Percentiles rank a stretch among this genome's conserved stretches.
These are phyloP conservation scores for Russula ochroleuca DNA, from an alignment of 768 basidiomycete genomes.

Conservation along the genomic window DNA sequence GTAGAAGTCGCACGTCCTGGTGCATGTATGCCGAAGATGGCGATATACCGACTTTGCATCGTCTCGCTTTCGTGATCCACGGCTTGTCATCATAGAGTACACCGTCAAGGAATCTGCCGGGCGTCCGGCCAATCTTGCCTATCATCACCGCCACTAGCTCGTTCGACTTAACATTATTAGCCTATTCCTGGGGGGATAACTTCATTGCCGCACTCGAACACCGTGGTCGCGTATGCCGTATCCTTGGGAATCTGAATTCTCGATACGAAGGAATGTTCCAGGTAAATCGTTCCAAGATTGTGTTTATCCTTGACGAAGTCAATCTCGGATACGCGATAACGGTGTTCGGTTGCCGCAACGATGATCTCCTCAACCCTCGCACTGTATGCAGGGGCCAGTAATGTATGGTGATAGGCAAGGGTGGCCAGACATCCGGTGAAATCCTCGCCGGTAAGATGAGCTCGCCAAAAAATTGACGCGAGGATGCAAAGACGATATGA, in stretches of 20 bases:
- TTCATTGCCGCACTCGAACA: not conserved
- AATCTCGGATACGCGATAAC: too few relatives aligned
- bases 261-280: too few relatives aligned
- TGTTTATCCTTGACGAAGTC: too few relatives aligned
- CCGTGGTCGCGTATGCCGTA: not conserved
- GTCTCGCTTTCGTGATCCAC: not conserved
- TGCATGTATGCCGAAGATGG: not conserved
- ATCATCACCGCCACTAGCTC: not conserved
- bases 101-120: not conserved
- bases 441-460: not conserved
- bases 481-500: not conserved
- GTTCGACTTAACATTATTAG: too few relatives aligned
- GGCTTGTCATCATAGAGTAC: not conserved
- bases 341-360: not conserved
- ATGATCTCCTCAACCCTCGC: not conserved
- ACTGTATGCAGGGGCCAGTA: not conserved
- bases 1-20: not conserved
- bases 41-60: not conserved
- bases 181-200: not conserved
- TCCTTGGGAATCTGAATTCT: not conserved
- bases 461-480: not conserved
- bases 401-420: not conserved
- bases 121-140: not conserved
- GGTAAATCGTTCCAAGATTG: too few relatives aligned
- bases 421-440: not conserved